Evolutionary conservation across 2,329 filamentous ascomycete species (phyloP), one percentile per base, ranked within the genome.

Genomic region (Periconia macrospinosa): DNA sequence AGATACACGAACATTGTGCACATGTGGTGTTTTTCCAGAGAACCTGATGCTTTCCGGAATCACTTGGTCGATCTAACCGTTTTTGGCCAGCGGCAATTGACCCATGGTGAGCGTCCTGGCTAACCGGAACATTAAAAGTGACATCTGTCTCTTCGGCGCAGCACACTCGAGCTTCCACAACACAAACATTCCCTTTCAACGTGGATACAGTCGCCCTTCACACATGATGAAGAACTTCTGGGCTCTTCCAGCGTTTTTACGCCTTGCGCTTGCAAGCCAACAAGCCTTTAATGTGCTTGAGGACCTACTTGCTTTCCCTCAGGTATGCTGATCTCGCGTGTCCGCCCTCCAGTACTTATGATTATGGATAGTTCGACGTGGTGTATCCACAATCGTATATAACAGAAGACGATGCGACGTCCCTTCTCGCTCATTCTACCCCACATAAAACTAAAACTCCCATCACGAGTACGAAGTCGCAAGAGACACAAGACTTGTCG

Each of bases 251-350:
- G 76, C 77, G 2, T 61, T 81, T 18, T 57, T 80, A 59, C 77
- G 77, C 55, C 67, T 79, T 46, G 77, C 76, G 50, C 72, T 81
- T 54, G 82, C 81, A 45, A 82, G 74, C 63, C 81, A 83, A 64
- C 81, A 81, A 61, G 75, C 80, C 18, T 96, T 96, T 78, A 96
- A 88, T 76, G 89, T 96, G 52, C 87, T 94, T 67, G 91, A 96
- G 69, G 92, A 97, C 71, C 75, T 96, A 48, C 82, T 96, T 52
- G 91, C 91, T 17, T 91, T 89, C 75, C 92, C 92, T 11, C 91
- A 94, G 82, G 90, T 93, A 79, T 59, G 79, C 9, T 27, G n/a
- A 17, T 42, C 41, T 11, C 6, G 17, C 17, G 17, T 18, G 18
- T 18, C 11, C 15, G 1, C 18, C 17, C 3, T 17, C 35, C 30